Conservation (phyloP, 352 stramenopile genomes). For the Globisporangium paroecandrum region DNA sequence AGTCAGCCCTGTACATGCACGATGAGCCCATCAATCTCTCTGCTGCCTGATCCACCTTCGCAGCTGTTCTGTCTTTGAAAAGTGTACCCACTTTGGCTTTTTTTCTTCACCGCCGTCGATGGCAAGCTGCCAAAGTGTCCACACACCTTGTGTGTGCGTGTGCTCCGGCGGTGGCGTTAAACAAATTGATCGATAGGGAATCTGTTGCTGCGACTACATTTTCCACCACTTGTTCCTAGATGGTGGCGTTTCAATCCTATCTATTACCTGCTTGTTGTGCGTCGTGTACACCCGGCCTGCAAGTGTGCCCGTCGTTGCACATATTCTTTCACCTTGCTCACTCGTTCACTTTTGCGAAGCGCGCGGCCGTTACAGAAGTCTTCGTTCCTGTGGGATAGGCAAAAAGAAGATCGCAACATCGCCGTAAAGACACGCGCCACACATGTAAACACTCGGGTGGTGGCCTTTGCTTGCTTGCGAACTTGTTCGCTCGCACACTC, state of each 20-base stretch:
- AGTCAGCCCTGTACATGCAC: not conserved
- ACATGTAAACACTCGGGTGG: not conserved
- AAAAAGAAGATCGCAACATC: not conserved
- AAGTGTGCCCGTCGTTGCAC: not conserved
- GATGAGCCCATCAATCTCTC: not conserved
- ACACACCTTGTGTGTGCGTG: not conserved
- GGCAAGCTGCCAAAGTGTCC: not conserved
- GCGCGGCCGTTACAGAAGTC: not conserved
- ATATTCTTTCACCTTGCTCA: not conserved
- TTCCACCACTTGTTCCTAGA: not conserved
- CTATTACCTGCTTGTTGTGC: not conserved
- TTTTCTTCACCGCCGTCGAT: not conserved
- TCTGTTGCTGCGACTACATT: not conserved
- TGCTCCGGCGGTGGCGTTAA: not conserved
- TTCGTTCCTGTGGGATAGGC: not conserved
- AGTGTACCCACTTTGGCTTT: not conserved
- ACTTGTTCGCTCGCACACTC: not conserved
- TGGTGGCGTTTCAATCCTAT: not conserved
- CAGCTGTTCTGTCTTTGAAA: not conserved
- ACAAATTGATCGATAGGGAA: not conserved
- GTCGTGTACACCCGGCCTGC: not conserved
- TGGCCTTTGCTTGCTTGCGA: not conserved
- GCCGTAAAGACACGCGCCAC: not conserved
- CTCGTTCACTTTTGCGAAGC: not conserved
- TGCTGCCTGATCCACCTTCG: not conserved